Evolutionary conservation across 148 eudicot species (phyloP), one percentile per base, ranked within the genome.

Genomic region (Nyssa sinensis): DNA sequence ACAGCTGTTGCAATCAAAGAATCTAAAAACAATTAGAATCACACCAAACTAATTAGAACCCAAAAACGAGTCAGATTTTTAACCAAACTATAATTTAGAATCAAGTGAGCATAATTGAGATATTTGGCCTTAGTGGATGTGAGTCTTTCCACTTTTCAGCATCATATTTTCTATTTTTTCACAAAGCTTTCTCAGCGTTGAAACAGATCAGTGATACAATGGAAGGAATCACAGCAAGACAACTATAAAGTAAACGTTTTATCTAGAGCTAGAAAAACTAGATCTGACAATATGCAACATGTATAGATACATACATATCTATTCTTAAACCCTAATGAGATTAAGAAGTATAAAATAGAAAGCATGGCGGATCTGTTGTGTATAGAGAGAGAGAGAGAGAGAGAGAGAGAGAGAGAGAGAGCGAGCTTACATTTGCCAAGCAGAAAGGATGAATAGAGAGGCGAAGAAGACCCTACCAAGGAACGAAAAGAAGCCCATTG

Each of bases 371-470:
- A 66, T 55, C 49, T 44, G n/a, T n/a, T n/a, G n/a, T n/a, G n/a
- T n/a, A n/a, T n/a, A n/a, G n/a, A 53, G 41, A 66, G 35, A 35
- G 2, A 37, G 23, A 66, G 0, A 30, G 10, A 70, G 17, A 73
- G 23, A 28, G 19, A 16, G 16, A 64, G 21, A 67, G 12, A 39
- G 3, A 31, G 16, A 49, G 35, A 62, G 55, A 67, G 44, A 17
- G 58, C 65, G 67, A 53, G 65, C 62, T 39, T 63, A 75, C 88
- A 76, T 81, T 81, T 88, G 87, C 88, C 88, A 85, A 79, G 91
- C 91, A 37, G 91, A 87, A 28, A 87, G 83, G 85, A 87, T 87
- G 88, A 87, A 87, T 44, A 87, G 39, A 28, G 88, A 87, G 32
- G 88, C 88, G 73, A 85, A 87, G 71, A 85, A 79, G 44, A 85